Conservation (phyloP, 495 filamentous ascomycete genomes). For the Neurospora sp. region DNA sequence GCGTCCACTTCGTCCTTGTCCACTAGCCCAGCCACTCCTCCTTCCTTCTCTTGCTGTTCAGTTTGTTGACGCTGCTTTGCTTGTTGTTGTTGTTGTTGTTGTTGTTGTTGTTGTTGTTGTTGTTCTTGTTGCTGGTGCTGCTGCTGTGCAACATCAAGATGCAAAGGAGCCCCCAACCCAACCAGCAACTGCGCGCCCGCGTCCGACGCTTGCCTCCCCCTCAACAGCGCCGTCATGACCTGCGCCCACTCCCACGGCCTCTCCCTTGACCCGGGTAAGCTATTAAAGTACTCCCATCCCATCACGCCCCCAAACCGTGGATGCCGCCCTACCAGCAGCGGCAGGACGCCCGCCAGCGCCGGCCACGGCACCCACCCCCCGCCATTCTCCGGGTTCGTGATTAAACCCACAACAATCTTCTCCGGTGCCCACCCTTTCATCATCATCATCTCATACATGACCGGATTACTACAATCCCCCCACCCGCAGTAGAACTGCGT, state of each 20-base stretch:
- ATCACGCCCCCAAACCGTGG: slow-evolving; percentile 62
- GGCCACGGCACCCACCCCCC: slow-evolving; percentile 30
- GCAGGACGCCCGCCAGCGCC: slow-evolving; percentile 22
- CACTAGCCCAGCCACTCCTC: background rate
- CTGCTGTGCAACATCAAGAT: background rate
- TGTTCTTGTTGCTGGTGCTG: background rate
- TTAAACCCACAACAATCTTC: slow-evolving; percentile 61
- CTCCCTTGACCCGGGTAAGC: slow-evolving; percentile 45
- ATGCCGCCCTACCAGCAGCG: slow-evolving; percentile 27
- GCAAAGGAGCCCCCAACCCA: background rate
- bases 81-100: background rate
- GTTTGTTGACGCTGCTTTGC: background rate
- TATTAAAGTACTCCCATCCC: slow-evolving; percentile 86
- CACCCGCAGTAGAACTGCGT: slow-evolving; percentile 81
- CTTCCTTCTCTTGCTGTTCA: background rate
- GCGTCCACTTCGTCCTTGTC: slow-evolving; percentile 9
- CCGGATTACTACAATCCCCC: slow-evolving; percentile 48
- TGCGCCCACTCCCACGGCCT: slow-evolving; percentile 63
- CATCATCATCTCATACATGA: slow-evolving; percentile 56
- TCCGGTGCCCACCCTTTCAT: slow-evolving; percentile 75
- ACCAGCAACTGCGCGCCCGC: background rate
- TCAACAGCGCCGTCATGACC: slow-evolving; percentile 25
- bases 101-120: background rate
- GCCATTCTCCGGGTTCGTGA: slow-evolving; percentile 70
- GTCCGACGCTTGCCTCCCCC: slow-evolving; percentile 9